These are phyloP conservation scores for Mangifera indica DNA, from an alignment of 345 rosid species.

Conservation along the genomic window DNA sequence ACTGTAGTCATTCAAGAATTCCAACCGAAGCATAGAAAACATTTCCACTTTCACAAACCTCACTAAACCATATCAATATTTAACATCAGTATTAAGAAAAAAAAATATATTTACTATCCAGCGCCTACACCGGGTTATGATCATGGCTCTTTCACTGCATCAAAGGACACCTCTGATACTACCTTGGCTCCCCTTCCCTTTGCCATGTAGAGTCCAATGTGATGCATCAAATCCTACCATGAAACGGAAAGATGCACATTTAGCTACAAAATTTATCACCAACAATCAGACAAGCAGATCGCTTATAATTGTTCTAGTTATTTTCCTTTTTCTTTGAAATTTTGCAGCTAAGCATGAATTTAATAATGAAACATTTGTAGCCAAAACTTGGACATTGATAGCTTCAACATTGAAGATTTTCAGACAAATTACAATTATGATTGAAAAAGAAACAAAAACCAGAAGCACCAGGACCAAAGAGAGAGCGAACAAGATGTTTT, in stretches of 20 bases:
- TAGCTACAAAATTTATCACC: background rate
- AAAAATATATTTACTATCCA: background rate
- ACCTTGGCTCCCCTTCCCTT: constrained; percentile 89
- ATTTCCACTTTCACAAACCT: background rate
- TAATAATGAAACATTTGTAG: background rate
- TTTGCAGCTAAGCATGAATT: background rate
- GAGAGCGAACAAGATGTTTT: background rate
- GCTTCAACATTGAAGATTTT: background rate
- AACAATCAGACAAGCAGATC: background rate
- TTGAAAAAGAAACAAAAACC: background rate
- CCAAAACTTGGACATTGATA: background rate
- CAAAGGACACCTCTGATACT: constrained; percentile 60
- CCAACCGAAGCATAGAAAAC: background rate
- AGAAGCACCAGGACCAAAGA: background rate
- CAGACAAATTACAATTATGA: background rate
- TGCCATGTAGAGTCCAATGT: constrained; percentile 81
- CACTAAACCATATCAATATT: background rate
- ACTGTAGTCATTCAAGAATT: background rate
- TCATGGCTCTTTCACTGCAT: constrained; percentile 13
- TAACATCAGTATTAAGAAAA: background rate
- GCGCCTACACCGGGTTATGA: background rate
- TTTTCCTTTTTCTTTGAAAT: background rate
- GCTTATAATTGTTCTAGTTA: no score
- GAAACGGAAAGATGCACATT: background rate
- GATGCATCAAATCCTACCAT: constrained; percentile 84